A percentile compares a stretch with the other conserved stretches of the same genome.
Conservation (phyloP, 257 asterid genomes). For the Plantago elongata region DNA sequence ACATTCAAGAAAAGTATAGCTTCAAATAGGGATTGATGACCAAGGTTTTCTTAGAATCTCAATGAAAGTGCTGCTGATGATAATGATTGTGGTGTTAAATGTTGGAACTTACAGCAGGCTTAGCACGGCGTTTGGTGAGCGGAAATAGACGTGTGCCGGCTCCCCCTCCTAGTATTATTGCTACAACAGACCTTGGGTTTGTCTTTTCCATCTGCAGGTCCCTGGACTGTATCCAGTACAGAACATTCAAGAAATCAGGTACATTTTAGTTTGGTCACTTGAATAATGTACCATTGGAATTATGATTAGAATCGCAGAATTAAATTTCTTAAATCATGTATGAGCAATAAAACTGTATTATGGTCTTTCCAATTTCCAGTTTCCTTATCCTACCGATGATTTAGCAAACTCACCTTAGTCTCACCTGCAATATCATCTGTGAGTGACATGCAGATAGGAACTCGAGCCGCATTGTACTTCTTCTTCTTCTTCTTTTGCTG, state of each 20-base stretch:
- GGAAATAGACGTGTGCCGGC: constrained; percentile 99
- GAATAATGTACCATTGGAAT: not conserved
- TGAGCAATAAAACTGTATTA: not conserved
- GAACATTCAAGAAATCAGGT: not conserved
- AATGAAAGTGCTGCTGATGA: not conserved
- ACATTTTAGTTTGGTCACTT: not conserved
- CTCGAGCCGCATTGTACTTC: constrained; percentile 20
- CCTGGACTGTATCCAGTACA: constrained; percentile 41
- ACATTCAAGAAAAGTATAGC: constrained; percentile 3
- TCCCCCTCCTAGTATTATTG: constrained; percentile 94
- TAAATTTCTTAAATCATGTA: not conserved
- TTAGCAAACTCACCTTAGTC: constrained; percentile 65
- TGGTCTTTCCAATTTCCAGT: not conserved
- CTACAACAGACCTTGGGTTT: constrained; percentile 74
- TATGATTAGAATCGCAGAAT: too few species aligned
- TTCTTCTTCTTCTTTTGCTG: constrained; percentile 30
- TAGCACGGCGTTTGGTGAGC: constrained; percentile 90
- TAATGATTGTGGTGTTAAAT: not conserved
- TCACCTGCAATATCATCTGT: constrained; percentile 64
- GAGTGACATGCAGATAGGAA: constrained; percentile 49
- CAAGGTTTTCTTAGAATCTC: not conserved
- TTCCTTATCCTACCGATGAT: not conserved
- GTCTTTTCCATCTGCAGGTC: constrained; percentile 66
- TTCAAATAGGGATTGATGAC: not conserved
- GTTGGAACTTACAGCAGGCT: constrained; percentile 77